phyloP scores from a whole-genome alignment of 306 rosid species.

The Hippophae tibetana region DNA sequence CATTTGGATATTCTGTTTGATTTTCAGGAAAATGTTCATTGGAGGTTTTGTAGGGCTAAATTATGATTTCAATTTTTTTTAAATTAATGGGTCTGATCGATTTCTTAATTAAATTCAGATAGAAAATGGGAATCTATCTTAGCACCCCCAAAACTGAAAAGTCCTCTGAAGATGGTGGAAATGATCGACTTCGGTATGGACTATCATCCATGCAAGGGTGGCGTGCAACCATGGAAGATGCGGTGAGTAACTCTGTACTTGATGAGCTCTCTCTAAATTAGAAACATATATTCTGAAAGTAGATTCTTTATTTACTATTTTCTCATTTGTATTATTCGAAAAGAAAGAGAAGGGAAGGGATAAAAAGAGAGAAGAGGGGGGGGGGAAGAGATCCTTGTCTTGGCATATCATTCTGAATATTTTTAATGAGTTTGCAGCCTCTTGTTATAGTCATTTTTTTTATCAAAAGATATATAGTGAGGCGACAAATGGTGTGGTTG shows the following conservation, averaged over 20 bases:
- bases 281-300: neutral
- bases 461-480: too few relatives aligned
- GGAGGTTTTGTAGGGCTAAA: neutral
- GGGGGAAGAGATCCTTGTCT: too few relatives aligned
- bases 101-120: neutral
- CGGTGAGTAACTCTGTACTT: conserved; percentile 82
- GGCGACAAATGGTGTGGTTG: too few relatives aligned
- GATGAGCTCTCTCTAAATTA: conserved; percentile 16
- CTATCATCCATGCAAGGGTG: conserved; percentile 98
- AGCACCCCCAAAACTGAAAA: conserved; percentile 93
- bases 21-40: too few relatives aligned
- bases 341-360: too few relatives aligned
- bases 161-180: conserved; percentile 82
- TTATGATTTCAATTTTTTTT: neutral
- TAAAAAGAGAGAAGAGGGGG: too few relatives aligned
- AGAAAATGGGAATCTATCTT: conserved; percentile 80
- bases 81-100: neutral
- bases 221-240: conserved; percentile 99
- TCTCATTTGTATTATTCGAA: neutral
- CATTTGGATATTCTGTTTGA: too few relatives aligned
- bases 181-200: conserved; percentile 59
- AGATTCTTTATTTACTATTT: neutral
- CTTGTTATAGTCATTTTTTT: too few relatives aligned
- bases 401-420: too few relatives aligned
- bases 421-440: too few relatives aligned